A percentile compares a stretch with the other conserved stretches of the same genome.
phyloP scores from a whole-genome alignment of 2,329 filamentous ascomycete genomes.

The Diaporthe aspalathi region DNA sequence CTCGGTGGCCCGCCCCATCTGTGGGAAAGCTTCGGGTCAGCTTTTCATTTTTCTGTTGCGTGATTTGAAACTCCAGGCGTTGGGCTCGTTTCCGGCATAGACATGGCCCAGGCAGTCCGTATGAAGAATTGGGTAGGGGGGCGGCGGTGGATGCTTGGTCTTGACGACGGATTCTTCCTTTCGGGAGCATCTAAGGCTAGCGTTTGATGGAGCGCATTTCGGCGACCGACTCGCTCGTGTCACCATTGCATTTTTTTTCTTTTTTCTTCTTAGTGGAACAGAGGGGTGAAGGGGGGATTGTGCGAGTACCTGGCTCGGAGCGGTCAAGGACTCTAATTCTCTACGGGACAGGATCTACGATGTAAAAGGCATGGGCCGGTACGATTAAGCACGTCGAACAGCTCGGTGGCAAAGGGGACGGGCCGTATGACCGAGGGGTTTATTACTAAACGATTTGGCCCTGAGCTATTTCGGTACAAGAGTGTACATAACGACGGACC shows the following conservation, averaged over 20 bases:
- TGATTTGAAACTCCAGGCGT: constrained; percentile 33
- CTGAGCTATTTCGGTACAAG: constrained; percentile 31
- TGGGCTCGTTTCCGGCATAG: constrained; percentile 35
- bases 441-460: constrained; percentile 5
- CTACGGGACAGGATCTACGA: constrained; percentile 34
- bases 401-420: constrained; percentile 14
- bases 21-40: constrained; percentile 5
- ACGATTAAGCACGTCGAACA: constrained; percentile 31
- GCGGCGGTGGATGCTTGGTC: constrained; percentile 12
- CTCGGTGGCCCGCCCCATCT: constrained; percentile 6
- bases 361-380: constrained; percentile 24
- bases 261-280: constrained; percentile 21
- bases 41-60: constrained; percentile 30
- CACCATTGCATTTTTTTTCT: constrained; percentile 35
- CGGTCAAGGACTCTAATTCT: constrained; percentile 33
- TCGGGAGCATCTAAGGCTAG: constrained; percentile 5
- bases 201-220: constrained; percentile 26
- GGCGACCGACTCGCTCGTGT: constrained; percentile 23
- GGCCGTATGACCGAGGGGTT: constrained; percentile 24
- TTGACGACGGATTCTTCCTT: constrained; percentile 11
- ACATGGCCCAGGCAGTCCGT: constrained; percentile 29
- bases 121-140: constrained; percentile 2
- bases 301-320: constrained; percentile 15
- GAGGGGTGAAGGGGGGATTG: constrained; percentile 13
- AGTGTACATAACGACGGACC: constrained; percentile 39